Evolutionary conservation across 2,329 filamentous ascomycete species (phyloP), one percentile per base, ranked within the genome.

Genomic region (Whalleya microplaca): DNA sequence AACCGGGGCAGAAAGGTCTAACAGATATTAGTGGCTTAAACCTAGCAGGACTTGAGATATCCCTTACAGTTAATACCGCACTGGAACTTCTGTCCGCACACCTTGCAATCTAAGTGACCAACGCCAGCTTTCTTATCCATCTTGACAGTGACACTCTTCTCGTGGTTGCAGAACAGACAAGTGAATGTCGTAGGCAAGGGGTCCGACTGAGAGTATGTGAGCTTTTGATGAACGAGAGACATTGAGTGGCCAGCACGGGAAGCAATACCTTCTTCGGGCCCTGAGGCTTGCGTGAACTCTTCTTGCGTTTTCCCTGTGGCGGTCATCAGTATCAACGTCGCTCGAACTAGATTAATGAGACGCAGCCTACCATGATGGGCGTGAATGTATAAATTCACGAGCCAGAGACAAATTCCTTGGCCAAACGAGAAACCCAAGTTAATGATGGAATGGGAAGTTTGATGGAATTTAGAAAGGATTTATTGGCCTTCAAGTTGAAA

Each of bases 131-230:
- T 98, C 81, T 96, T 96, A 73, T 99, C 92, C 48, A 99, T 83
- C 75, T 96, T 95, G 65, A 97, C 90, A 23, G 86, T 84, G 50
- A 99, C 91, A 0, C 93, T 91, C 64, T 92, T 95, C 72, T 98
- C 95, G 76, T 98, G 93, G 74, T 97, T 98, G 82, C 95, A 99
- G 78, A 99, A 99, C 45, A 99, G 87, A 73, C 95, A 99, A 55
- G 93, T 91, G 75, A 99, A 99, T n/a, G 86, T 85, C 2, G 91
- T 93, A 2, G 89, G 83, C 18, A 95, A 82, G 41, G 86, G 84
- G 66, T 93, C 90, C 72, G 83, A 77, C 87, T 89, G 53, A 42
- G 40, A 51, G 27, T 37, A 9, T 10, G 29, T 55, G 61, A 58
- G 66, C 58, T 58, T 43, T 41, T 53, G 53, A 21, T 56, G 45